Base-by-base conservation (phyloP, 768 basidiomycete species). In the Stropharia rugosoannulata region DNA sequence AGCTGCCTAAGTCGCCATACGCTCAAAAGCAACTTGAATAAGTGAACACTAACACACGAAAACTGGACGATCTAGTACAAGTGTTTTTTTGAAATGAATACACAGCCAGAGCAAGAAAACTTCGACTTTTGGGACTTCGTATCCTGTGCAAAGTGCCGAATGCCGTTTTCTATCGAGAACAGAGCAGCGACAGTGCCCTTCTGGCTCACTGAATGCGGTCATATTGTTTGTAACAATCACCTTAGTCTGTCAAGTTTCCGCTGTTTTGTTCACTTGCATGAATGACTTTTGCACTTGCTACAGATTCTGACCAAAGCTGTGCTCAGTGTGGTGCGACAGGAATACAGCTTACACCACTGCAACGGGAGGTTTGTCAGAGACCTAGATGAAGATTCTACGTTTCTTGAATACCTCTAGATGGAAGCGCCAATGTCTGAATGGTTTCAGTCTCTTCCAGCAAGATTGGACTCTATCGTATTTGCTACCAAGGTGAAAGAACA, bases 131-230 rank as follows among this genome's bases (percentile, higher is more conserved):
- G 92, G 91, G 87, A 91, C 43, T 91, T 89, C 58, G 85, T 91
- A 5, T 70, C 72, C 51, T 94, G 92, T 62, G 74, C 81, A 0
- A 75, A 80, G 64, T 94, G 92, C 62, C 84, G 85, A 59, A 75
- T 89, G 25, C 80, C 85, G 0, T 93, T 88, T 62, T 64, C 74
- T 6, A 72, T 81, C 2, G 76, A 79, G 37, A 72, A 75, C 40
- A 80, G 62, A 4, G 40, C 78, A 1, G 78, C 85, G 9, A 75
- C 80, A 2, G 71, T 89, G 25, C 92, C 92, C 0, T 94, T 93
- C 68, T 94, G 92, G 92, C 75, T 93, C 57, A 92, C 92, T 1
- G 90, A 93, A 67, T 94, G 92, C 62, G 90, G 90, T 0, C 92
- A 94, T 75, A 80, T 93, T 54, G 62, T 93, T 25, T 94, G 92